Base-by-base conservation (phyloP, 148 eudicot genomes). In the Drosera capensis region DNA sequence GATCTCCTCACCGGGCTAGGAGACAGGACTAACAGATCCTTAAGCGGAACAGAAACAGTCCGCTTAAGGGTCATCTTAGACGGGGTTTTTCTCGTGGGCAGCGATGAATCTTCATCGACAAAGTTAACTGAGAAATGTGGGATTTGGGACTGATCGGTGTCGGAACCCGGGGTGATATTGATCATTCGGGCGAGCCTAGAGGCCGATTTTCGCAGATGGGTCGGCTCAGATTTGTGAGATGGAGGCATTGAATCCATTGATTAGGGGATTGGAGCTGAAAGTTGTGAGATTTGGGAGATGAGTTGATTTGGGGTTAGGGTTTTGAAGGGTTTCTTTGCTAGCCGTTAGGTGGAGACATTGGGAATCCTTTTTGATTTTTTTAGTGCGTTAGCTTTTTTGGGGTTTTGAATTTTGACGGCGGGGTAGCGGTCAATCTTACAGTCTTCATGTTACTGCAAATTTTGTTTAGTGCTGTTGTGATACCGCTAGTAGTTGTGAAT, bases 1-100 rank as follows among this genome's bases (percentile, higher is more conserved):
- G 94, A 80, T 50, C 58, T 75, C 1, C 72, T 45, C 30, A 53
- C 67, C 19, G 81, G 79, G 39, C 80, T 71, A 26, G 94, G 94
- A n/a, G 94, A 84, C 19, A 78, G 72, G 18, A 80, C 69, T 14
- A 88, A 57, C 20, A 84, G 70, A 14, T 88, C 84, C 15, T 52
- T 80, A 14, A 83, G 59, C 0, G 94, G 82, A 3, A 65, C 51
- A 56, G 62, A 45, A 36, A 41, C 54, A 35, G 63, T 72, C 1
- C 87, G 71, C 34, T 35, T 64, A 0, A 71, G 50, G 1, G 79
- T 62, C 19, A 57, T 49, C 19, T 66, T 71, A 7, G 59, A 65
- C 23, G 73, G 81, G 7, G 76, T 54, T 41, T 52, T 58, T 40
- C 43, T 11, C 15, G 40, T 54, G 8, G 59, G 48, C 1, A 71